These are phyloP conservation scores for Metarhizium guizhouense DNA, from an alignment of 2,329 filamentous ascomycete species.

Conservation along the genomic window DNA sequence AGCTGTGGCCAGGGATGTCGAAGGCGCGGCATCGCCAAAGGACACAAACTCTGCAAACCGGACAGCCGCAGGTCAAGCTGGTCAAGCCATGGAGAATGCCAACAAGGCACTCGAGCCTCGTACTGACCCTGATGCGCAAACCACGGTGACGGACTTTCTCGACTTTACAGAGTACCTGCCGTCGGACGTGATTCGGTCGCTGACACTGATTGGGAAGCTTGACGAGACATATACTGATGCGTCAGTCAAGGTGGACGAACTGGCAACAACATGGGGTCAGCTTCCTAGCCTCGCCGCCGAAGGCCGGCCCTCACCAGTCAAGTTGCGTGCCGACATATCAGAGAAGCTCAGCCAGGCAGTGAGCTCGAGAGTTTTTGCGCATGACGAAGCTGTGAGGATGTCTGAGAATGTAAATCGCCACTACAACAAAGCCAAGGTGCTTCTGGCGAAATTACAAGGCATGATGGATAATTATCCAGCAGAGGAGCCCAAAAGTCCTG, in stretches of 20 bases:
- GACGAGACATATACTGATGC: constrained; percentile 49
- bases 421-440: constrained; percentile 49
- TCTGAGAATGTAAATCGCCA: constrained; percentile 54
- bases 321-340: constrained; percentile 52
- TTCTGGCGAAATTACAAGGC: constrained; percentile 48
- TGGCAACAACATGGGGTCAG: constrained; percentile 48
- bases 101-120: constrained; percentile 39
- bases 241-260: constrained; percentile 44
- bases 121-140: constrained; percentile 57
- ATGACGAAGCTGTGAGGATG: constrained; percentile 56
- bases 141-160: constrained; percentile 61
- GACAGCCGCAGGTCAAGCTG: constrained; percentile 11
- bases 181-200: constrained; percentile 55
- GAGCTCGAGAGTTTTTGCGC: constrained; percentile 46
- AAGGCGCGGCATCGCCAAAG: constrained; percentile 18
- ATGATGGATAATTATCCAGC: constrained; percentile 54
- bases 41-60: constrained; percentile 17
- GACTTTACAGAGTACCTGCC: constrained; percentile 63
- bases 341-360: constrained; percentile 45
- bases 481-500: constrained; percentile 43
- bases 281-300: constrained; percentile 40
- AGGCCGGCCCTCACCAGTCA: constrained; percentile 37
- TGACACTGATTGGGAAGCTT: constrained; percentile 57
- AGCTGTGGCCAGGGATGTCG: constrained; percentile 13
- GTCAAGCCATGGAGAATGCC: constrained; percentile 21